Percentiles rank a stretch among this genome's conserved stretches.
phyloP scores from a whole-genome alignment of 306 rosid genomes.

The Trichosanthes truncata region DNA sequence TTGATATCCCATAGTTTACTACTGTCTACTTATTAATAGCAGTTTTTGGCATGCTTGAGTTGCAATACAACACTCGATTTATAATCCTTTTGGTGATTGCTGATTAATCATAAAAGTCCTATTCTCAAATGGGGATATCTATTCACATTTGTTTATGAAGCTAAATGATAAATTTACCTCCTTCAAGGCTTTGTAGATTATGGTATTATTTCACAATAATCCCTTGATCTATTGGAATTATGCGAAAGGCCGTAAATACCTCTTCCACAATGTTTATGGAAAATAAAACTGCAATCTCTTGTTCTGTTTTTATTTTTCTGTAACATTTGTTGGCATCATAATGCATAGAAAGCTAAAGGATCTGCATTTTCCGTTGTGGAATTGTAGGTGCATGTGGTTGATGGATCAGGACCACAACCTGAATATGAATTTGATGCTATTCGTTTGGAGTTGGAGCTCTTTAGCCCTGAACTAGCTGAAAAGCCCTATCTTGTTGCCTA shows the following conservation, averaged over 20 bases:
- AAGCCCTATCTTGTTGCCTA: slow-evolving; percentile 81
- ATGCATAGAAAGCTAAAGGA: not conserved
- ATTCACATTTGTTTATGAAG: not conserved
- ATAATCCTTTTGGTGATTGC: not conserved
- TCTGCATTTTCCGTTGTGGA: slow-evolving; percentile 9
- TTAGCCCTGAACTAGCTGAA: slow-evolving; percentile 85
- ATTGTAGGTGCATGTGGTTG: slow-evolving; percentile 74
- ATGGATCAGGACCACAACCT: slow-evolving; percentile 85
- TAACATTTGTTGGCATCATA: not conserved
- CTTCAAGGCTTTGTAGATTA: not conserved
- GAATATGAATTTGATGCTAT: slow-evolving; percentile 91
- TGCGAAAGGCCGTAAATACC: not conserved
- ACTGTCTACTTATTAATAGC: not conserved
- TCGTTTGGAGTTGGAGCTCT: slow-evolving; percentile 80
- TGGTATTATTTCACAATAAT: not conserved
- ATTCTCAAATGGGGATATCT: not conserved
- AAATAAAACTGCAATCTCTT: not conserved
- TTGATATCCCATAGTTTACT: slow-evolving; percentile 10
- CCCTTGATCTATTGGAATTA: not conserved
- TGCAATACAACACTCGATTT: not conserved
- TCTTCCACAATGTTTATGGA: not conserved
- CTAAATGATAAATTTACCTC: not conserved
- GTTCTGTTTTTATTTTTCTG: not conserved
- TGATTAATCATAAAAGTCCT: not conserved
- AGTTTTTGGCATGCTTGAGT: not conserved